Evolutionary conservation across 345 rosid species (phyloP), one percentile per base, ranked within the genome.

Genomic region (Linum trigynum): DNA sequence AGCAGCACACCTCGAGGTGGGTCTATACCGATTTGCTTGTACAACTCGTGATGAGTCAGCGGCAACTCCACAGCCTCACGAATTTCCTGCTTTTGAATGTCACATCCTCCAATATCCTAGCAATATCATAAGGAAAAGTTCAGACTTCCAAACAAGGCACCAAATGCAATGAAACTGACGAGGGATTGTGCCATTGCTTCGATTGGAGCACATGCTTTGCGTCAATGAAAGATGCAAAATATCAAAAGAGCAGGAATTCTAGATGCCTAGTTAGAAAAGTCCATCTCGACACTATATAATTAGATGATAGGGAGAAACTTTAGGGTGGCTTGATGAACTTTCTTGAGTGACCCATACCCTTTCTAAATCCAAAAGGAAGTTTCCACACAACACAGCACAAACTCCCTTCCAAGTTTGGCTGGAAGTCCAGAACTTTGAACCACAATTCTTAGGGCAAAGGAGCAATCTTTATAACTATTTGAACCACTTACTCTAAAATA

Each of bases 31-130:
- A 92, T 92, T 71, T 92, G 97, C 42, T 90, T 92, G 84, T 92
- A 92, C 39, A 92, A 75, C 65, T 92, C 98, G 43, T 92, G 96
- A 63, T 92, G 98, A 58, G 98, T 92, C 23, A 92, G 80, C 10
- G 98, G 98, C 67, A 92, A 78, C 81, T 92, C 98, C 64, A 92
- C 98, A 4, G 98, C 98, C 80, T 92, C 98, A n/a, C 98, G 94
- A 74, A 92, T 92, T 72, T 94, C 99, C 82, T 94, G 99, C 71
- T 94, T 94, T 77, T 94, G 99, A 70, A 90, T 86, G 76, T 92
- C 99, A 35, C 99, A 92, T 62, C 99, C 99, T 76, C 99, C 99
- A 75, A 92, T 92, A 76, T 92, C 99, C 99, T 92, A 60, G 65
- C 35, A 70, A 55, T 35, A 65, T 12, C 15, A 0, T 15, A 41